phyloP scores from a whole-genome alignment of 129 eudicot species.

The Escallonia herrerae region DNA sequence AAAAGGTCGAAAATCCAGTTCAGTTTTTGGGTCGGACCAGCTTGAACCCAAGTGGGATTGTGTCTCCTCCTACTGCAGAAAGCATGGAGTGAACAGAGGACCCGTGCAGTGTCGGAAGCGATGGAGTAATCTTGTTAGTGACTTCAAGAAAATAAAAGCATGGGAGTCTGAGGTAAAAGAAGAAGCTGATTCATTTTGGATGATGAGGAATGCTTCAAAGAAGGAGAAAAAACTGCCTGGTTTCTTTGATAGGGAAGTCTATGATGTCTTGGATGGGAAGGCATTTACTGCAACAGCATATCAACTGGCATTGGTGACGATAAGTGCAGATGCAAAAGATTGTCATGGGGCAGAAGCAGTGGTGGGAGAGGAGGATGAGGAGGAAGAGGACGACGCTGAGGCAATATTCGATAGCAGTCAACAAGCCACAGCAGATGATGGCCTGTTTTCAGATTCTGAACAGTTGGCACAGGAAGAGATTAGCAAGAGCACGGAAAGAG shows the following conservation, averaged over 20 bases:
- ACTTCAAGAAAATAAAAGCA: slow-evolving; percentile 52
- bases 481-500: slow-evolving; percentile 11
- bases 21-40: slow-evolving; percentile 45
- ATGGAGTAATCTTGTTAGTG: slow-evolving; percentile 81
- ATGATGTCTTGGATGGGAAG: slow-evolving; percentile 54
- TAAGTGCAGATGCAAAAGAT: slow-evolving; percentile 26
- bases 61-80: slow-evolving; percentile 61
- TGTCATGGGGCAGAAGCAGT: slow-evolving; percentile 24
- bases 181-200: slow-evolving; percentile 63
- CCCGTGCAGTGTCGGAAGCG: slow-evolving; percentile 82
- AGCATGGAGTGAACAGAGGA: slow-evolving; percentile 57
- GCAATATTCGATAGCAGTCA: slow-evolving; percentile 34
- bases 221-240: slow-evolving; percentile 72
- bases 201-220: slow-evolving; percentile 58
- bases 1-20: slow-evolving; percentile 50
- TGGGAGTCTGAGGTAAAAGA: slow-evolving; percentile 48
- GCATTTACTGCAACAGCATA: slow-evolving; percentile 26
- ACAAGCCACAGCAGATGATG: slow-evolving; percentile 35
- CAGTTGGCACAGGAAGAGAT: slow-evolving; percentile 24
- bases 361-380: slow-evolving; percentile 33
- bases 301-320: slow-evolving; percentile 43
- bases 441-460: slow-evolving; percentile 40
- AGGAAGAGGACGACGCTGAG: slow-evolving; percentile 26
- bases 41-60: slow-evolving; percentile 76
- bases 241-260: slow-evolving; percentile 61